Base-by-base conservation (phyloP, 1,284 basidiomycete genomes). In the Cutaneotrichosporon cavernicola region DNA sequence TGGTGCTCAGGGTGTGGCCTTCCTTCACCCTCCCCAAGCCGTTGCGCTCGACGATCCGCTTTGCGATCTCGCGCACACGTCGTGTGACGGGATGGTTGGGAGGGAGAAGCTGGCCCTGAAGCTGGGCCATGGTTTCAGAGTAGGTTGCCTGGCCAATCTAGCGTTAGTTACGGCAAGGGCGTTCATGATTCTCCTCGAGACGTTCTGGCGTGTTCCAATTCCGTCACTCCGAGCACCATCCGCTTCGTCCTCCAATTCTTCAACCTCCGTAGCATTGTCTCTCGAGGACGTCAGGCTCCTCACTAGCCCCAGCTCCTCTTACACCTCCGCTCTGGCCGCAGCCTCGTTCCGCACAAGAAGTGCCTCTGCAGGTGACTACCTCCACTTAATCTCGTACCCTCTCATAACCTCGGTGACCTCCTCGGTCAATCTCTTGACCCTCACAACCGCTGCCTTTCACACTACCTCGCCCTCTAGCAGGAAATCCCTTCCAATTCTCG, bases 41-140 rank as follows among this genome's bases (percentile, higher is more conserved):
- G 55, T 88, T 89, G 1, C 88, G 85, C 43, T 86, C 83, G 5
- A 97, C 84, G 58, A 97, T 88, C n/a, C 86, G 84, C 2, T 83
- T 81, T 1, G 89, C 89, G 32, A 97, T 86, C 6, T 84, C 83
- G 21, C 86, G 86, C 18, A 95, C 87, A 67, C 89, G 86, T 5
- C 80, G 81, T 0, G 87, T 85, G 7, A 89, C 68, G 0, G 88
- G 86, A 68, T 96, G 89, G 52, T 86, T 81, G 0, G 85, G 79
- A 0, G 92, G 89, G 0, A 97, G 84, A 16, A 90, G 47, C 62
- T 65, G 40, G 26, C 62, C 59, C 10, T 60, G 58, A 50, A 65
- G 65, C 64, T 68, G 51, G 18, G 59, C 31, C 61, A 68, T 61
- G 13, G 66, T 68, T 60, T 65, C 59, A 9, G 22, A 22, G 32